These are phyloP conservation scores for Chrysopogon serrulatus DNA, from an alignment of 176 grass and related monocot species.

Conservation along the genomic window DNA sequence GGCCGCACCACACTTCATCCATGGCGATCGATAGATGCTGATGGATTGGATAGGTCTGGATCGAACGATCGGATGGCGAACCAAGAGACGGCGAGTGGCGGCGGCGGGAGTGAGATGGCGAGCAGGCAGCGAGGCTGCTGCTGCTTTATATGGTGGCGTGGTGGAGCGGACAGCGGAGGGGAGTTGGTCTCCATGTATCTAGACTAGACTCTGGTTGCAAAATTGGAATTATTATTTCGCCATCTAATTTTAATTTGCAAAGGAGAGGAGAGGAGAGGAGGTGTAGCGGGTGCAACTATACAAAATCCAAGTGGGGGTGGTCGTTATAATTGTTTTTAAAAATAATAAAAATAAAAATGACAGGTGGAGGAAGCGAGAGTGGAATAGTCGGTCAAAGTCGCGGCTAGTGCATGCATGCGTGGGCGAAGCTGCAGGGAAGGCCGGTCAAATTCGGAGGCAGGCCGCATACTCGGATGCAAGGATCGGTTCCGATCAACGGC, in stretches of 20 bases:
- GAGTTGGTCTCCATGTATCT: too few species aligned
- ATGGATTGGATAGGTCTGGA: neutral
- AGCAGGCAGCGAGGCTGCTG: neutral
- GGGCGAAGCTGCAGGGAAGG: neutral
- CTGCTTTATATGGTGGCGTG: neutral
- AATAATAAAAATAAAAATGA: too few species aligned
- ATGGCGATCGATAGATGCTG: neutral
- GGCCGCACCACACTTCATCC: conserved; percentile 43
- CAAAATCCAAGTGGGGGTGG: neutral
- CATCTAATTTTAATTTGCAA: too few species aligned
- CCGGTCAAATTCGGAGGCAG: conserved; percentile 5
- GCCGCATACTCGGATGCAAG: neutral
- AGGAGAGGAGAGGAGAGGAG: too few species aligned
- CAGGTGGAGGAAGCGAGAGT: too few species aligned
- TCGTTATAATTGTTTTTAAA: neutral
- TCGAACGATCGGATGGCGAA: too few species aligned
- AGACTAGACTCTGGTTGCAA: too few species aligned
- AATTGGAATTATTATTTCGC: too few species aligned
- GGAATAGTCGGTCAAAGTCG: conserved; percentile 10
- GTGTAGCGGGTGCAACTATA: neutral
- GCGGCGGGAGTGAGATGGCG: neutral
- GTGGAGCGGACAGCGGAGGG: too few species aligned
- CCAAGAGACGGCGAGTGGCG: neutral
- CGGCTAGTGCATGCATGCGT: neutral
- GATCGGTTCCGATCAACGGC: neutral